A percentile compares a stretch with the other conserved stretches of the same genome.
Evolutionary conservation across 2,329 filamentous ascomycete genomes (phyloP).

Genomic region (Onygenales sp.): DNA sequence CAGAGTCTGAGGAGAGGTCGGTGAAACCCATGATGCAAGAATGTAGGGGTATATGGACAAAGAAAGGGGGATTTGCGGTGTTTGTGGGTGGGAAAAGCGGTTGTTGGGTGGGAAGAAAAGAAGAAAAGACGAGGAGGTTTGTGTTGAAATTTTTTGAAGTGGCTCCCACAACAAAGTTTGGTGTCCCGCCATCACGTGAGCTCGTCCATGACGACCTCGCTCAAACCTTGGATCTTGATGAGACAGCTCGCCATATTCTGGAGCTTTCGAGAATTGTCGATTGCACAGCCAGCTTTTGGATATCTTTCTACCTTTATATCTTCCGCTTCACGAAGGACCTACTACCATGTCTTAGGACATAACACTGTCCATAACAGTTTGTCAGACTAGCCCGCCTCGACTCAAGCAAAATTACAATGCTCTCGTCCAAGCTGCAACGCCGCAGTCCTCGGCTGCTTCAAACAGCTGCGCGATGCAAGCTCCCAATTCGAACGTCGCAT

Average conservation of each 20-base stretch:
- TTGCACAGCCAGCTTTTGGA: not conserved
- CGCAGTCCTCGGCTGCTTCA: constrained; percentile 2
- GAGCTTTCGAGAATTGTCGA: not conserved
- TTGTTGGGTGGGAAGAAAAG: constrained; percentile 10
- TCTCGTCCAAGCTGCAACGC: not conserved
- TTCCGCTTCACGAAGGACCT: not conserved
- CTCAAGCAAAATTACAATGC: not conserved
- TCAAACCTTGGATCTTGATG: not conserved
- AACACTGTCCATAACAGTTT: too few relatives aligned
- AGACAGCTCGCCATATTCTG: not conserved
- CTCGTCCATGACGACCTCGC: not conserved
- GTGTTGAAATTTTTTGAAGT: not conserved
- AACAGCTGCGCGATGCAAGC: not conserved
- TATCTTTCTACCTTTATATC: not conserved
- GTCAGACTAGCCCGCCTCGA: too few relatives aligned
- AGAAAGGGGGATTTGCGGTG: constrained; percentile 12
- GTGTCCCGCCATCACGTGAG: not conserved
- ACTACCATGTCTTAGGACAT: too few relatives aligned
- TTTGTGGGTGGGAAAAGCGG: constrained; percentile 17
- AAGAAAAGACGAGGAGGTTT: not conserved
- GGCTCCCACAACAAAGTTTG: not conserved
- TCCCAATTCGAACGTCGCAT: not conserved
- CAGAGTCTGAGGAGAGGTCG: constrained; percentile 54
- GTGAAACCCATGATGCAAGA: constrained; percentile 54
- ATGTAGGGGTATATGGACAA: constrained; percentile 12